Base-by-base conservation (phyloP, 2,329 filamentous ascomycete species). In the Myriosclerotinia duriaeana region DNA sequence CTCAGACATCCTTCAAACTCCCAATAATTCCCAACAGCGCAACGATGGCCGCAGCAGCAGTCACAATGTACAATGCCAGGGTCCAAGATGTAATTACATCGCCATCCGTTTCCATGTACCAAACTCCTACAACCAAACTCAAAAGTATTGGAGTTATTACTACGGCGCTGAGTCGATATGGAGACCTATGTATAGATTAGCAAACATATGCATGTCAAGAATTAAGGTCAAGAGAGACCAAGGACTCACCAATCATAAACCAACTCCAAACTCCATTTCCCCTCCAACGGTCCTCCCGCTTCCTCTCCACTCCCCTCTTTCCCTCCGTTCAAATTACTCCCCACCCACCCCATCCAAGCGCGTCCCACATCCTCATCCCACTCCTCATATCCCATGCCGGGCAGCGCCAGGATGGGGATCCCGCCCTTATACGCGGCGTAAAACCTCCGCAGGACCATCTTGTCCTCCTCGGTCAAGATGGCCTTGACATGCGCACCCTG, bases 51-150 rank as follows among this genome's bases (percentile, higher is more conserved):
- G 72, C 71, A 40, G 72, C 72, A 12, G 70, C 69, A 58, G 72
- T 71, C 42, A 73, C 69, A 69, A 73, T 69, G 50, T 73, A 73
- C 20, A 72, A 36, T 1, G 67, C 64, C 20, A 73, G 59, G 1
- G 70, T 72, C 71, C 72, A 73, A 4, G 72, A 70, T 22, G 71
- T 71, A 2, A 71, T 60, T 14, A 72, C 71, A 66, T 73, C 72
- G 14, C 70, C 71, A 2, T 59, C 38, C 11, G 38, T 53, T 14
- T 59, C 55, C 72, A 72, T 73, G 38, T 69, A 72, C 71, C 71
- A 72, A 17, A 68, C 42, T 5, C 71, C 71, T 53, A 72, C 65
- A 6, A 61, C 62, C 5, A 73, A 50, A 22, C 58, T 66, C 2
- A 73, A 38, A 9, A 72, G 38, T 8, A 73, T 26, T 2, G 71